A percentile compares a stretch with the other conserved stretches of the same genome.
These are phyloP conservation scores for Neopestalotiopsis sp. DNA, from an alignment of 2,329 filamentous ascomycete genomes.

Conservation along the genomic window DNA sequence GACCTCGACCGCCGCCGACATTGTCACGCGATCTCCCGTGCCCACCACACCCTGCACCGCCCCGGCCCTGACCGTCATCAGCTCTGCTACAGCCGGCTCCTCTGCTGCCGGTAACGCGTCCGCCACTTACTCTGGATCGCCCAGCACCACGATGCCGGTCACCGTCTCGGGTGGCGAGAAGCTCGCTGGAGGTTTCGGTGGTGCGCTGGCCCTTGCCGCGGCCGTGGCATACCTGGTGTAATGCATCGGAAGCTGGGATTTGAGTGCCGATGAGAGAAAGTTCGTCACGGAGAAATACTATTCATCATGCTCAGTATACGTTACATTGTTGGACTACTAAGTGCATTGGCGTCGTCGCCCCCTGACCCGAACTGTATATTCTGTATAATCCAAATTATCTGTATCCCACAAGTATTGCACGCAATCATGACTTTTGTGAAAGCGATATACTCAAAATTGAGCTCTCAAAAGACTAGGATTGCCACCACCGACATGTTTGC, in stretches of 20 bases:
- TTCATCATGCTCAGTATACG: too few relatives aligned
- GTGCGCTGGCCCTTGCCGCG: background rate
- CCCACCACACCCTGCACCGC: constrained; percentile 5
- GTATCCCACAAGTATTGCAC: too few relatives aligned
- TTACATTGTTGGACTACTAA: too few relatives aligned
- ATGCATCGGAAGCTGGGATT: too few relatives aligned
- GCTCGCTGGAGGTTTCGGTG: background rate
- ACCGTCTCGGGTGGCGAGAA: background rate
- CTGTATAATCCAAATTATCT: too few relatives aligned
- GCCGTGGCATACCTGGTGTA: background rate
- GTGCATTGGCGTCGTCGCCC: too few relatives aligned
- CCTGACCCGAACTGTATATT: too few relatives aligned
- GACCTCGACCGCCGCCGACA: background rate
- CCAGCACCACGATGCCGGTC: background rate
- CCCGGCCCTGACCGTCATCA: constrained; percentile 6
- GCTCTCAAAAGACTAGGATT: too few relatives aligned
- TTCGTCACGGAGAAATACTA: background rate
- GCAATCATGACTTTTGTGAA: too few relatives aligned
- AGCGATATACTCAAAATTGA: too few relatives aligned
- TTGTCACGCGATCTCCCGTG: constrained; percentile 3
- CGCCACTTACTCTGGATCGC: background rate
- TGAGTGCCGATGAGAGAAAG: too few relatives aligned
- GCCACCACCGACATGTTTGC: too few relatives aligned
- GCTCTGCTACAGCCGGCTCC: background rate
- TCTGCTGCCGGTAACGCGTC: background rate